Conservation (phyloP, 73 alveolate genomes). For the Paramecium pentaurelia region DNA sequence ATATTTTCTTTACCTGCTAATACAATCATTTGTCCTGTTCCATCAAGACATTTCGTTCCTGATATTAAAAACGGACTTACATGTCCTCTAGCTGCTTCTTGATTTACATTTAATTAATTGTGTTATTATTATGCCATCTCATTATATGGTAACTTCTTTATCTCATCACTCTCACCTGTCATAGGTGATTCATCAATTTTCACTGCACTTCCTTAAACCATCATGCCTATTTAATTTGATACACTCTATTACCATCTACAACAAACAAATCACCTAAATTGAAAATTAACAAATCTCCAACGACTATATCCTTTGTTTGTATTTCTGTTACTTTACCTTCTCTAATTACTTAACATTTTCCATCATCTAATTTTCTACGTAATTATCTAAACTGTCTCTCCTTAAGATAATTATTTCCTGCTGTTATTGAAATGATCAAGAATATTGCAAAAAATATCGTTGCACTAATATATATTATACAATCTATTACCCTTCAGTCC, state of each 20-base stretch:
- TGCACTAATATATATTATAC: conserved; percentile 72
- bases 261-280: conserved; percentile 88
- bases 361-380: conserved; percentile 73
- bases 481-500: conserved; percentile 92
- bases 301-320: conserved; percentile 75
- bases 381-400: conserved; percentile 82
- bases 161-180: conserved; percentile 91
- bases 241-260: conserved; percentile 81
- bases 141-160: conserved; percentile 65
- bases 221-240: conserved; percentile 46
- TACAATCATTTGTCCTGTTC: conserved; percentile 82
- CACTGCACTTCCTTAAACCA: conserved; percentile 67
- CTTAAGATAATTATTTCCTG: conserved; percentile 87
- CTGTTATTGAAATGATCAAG: conserved; percentile 87
- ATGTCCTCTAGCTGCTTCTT: conserved; percentile 59
- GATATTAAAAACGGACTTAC: conserved; percentile 72
- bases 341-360: conserved; percentile 73
- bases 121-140: background rate
- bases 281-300: conserved; percentile 84
- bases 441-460: conserved; percentile 89
- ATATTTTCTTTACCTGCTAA: conserved; percentile 60
- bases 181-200: conserved; percentile 87
- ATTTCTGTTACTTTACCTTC: conserved; percentile 73
- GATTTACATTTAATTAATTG: conserved; percentile 46
- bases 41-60: conserved; percentile 85